Percentiles rank a stretch among this genome's conserved stretches.
Evolutionary conservation across 2,329 filamentous ascomycete genomes (phyloP).

Genomic region (Stachybotrys elegans): DNA sequence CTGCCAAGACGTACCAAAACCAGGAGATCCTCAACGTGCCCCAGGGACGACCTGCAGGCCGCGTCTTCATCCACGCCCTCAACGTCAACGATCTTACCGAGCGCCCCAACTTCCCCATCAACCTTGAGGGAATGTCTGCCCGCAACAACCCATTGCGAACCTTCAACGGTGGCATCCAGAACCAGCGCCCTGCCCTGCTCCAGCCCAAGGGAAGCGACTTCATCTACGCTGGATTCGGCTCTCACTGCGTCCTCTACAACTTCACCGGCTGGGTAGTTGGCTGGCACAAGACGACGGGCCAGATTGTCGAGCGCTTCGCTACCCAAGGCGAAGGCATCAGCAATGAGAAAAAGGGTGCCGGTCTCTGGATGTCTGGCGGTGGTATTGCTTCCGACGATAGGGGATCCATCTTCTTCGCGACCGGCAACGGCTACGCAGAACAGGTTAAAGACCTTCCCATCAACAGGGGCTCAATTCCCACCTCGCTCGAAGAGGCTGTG

Average conservation of each 20-base stretch:
- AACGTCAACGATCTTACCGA: slow-evolving; percentile 3
- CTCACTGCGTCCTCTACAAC: slow-evolving; percentile 2
- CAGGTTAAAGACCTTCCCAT: slow-evolving; percentile 3
- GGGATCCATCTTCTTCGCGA: slow-evolving; percentile 2
- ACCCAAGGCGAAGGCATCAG: slow-evolving; percentile 1
- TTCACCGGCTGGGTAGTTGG: slow-evolving; percentile 3
- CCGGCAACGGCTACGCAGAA: slow-evolving; percentile 3
- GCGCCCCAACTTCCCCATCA: slow-evolving; percentile 4
- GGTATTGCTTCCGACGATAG: slow-evolving; percentile 2
- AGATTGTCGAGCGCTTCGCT: slow-evolving; percentile 1
- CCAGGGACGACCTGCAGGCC: slow-evolving; percentile 1
- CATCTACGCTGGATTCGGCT: slow-evolving; percentile 3
- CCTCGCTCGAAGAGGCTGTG: slow-evolving; percentile 1
- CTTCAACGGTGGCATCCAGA: slow-evolving; percentile 3
- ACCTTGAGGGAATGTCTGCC: background rate
- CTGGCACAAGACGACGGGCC: slow-evolving; percentile 2
- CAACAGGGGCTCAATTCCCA: background rate
- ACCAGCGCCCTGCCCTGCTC: slow-evolving; percentile 2
- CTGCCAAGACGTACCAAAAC: slow-evolving; percentile 2
- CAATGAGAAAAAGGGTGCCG: background rate
- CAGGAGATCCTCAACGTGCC: background rate
- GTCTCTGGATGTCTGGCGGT: slow-evolving; percentile 2
- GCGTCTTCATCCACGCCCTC: slow-evolving; percentile 3
- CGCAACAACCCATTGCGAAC: slow-evolving; percentile 2
- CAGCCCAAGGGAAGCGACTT: background rate